Evolutionary conservation across 2,329 filamentous ascomycete species (phyloP).

Genomic region (Stachybotrys chlorohalonatus): DNA sequence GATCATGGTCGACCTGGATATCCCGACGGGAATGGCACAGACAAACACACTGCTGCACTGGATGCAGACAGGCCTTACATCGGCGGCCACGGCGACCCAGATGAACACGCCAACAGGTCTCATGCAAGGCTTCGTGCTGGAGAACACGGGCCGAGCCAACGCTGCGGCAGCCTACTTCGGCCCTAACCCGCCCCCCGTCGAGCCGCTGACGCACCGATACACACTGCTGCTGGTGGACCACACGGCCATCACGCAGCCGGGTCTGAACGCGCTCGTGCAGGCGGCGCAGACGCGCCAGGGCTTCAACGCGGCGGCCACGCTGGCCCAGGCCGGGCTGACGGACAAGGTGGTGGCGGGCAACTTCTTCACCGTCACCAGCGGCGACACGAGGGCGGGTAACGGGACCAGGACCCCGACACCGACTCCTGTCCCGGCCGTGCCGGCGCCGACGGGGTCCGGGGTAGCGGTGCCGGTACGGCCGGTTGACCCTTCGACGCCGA

Average conservation of each 20-base stretch:
- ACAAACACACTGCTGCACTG: not conserved
- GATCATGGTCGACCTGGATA: not conserved
- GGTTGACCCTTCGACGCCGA: not conserved
- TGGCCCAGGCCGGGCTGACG: not conserved
- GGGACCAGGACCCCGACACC: not conserved
- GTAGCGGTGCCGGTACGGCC: not conserved
- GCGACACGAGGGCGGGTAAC: not conserved
- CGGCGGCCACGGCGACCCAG: not conserved
- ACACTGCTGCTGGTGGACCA: not conserved
- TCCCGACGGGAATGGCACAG: not conserved
- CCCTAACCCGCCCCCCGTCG: not conserved
- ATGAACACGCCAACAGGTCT: not conserved
- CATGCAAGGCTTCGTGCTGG: not conserved
- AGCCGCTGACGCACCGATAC: not conserved
- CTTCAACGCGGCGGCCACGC: not conserved
- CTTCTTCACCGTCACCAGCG: not conserved
- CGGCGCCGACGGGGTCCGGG: too few species aligned
- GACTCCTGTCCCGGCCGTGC: not conserved
- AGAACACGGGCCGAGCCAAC: not conserved
- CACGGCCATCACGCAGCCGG: not conserved
- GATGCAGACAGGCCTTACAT: not conserved
- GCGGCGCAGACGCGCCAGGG: not conserved
- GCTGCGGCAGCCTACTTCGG: not conserved
- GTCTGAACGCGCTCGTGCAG: not conserved
- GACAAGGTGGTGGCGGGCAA: not conserved